These are phyloP conservation scores for Metarhizium robertsii DNA, from an alignment of 2,329 filamentous ascomycete species.

Conservation along the genomic window DNA sequence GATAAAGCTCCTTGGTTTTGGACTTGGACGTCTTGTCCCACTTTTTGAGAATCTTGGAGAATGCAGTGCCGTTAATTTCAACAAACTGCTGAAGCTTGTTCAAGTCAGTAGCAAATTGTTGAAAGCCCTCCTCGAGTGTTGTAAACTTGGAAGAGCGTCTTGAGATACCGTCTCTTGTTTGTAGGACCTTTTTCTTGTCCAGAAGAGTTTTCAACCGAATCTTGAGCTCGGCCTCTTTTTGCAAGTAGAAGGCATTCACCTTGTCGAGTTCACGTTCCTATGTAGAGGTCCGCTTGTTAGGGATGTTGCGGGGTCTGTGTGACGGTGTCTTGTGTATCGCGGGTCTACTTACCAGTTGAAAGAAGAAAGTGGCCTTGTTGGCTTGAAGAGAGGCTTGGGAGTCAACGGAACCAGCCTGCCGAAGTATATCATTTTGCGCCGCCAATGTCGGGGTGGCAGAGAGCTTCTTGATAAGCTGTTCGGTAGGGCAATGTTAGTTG, in stretches of 20 bases:
- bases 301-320: neutral
- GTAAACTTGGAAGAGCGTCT: constrained; percentile 90
- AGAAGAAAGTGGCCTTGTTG: constrained; percentile 98
- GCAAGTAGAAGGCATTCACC: constrained; percentile 94
- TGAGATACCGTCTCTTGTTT: constrained; percentile 70
- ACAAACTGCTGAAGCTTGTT: constrained; percentile 99
- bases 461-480: constrained; percentile 93
- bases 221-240: constrained; percentile 98
- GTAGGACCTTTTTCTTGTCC: constrained; percentile 89
- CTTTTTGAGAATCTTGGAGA: constrained; percentile 98
- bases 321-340: neutral
- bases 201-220: constrained; percentile 83
- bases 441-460: constrained; percentile 81
- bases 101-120: constrained; percentile 91
- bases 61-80: constrained; percentile 93
- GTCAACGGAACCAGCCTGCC: constrained; percentile 45
- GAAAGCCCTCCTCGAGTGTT: constrained; percentile 90
- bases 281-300: constrained; percentile 1
- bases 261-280: constrained; percentile 97
- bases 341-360: constrained; percentile 64
- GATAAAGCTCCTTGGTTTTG: constrained; percentile 93
- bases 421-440: constrained; percentile 58
- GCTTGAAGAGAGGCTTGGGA: constrained; percentile 87
- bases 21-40: constrained; percentile 99
- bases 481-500: neutral